Evolutionary conservation across 2,329 filamentous ascomycete species (phyloP), one percentile per base, ranked within the genome.

Genomic region (Exophiala oligosperma): DNA sequence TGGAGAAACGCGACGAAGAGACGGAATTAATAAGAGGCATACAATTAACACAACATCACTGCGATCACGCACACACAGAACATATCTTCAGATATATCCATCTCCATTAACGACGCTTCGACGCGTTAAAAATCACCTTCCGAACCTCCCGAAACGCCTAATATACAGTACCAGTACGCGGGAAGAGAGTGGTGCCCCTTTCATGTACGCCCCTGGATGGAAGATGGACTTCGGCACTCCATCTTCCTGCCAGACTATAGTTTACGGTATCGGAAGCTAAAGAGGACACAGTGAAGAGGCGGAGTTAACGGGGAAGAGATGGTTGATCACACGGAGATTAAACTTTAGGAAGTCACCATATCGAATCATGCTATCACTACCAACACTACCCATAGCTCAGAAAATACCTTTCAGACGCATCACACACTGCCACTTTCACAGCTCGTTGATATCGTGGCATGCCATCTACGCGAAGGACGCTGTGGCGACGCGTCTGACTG

Each of bases 161-260:
- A 17, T 17, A 17, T 17, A 17, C 17, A 17, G 17, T 17, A 17
- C 17, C 17, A 17, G 17, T 17, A 17, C 17, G 17, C 17, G 17
- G 17, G 17, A 17, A 17, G 17, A 17, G 17, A 17, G 17, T 17
- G 17, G 17, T 17, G 17, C 17, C 17, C 17, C 17, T 17, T 17
- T 17, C 17, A 17, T 17, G 17, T 17, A 17, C 17, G 17, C 17
- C 17, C 17, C 17, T 17, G 17, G 17, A 17, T 17, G 17, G 17
- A 17, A 17, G 17, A 17, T 17, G 17, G 17, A 17, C 17, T 17
- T 17, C 17, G 49, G 29, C 21, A 8, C 32, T 52, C 49, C 49
- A n/a, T 52, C 23, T 28, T 52, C 49, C 35, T 52, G 32, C 49
- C 32, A 29, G 49, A 52, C 49, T 17, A 52, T 35, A 52, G 49